Evolutionary conservation across 2,329 filamentous ascomycete species (phyloP), one percentile per base, ranked within the genome.

Genomic region (Trichoderma brevicompactum): DNA sequence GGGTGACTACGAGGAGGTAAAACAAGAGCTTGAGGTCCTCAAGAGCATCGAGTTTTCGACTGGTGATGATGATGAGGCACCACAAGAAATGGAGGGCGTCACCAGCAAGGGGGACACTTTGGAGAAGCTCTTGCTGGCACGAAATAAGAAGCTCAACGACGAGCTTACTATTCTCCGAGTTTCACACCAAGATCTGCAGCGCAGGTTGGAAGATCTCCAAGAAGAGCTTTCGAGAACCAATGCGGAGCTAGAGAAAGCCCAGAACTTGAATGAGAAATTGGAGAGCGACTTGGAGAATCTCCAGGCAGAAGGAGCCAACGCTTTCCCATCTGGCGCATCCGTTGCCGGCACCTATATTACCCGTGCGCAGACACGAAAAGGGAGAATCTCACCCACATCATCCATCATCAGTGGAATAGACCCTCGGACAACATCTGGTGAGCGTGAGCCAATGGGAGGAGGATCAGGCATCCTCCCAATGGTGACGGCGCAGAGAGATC

Each of bases 381-480:
- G 89, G 46, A 82, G 83, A 56, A 86, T 90, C 15, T 98, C 95
- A 2, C 96, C 95, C 0, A 98, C 95, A 1, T 98, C 94, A 4
- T 98, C 94, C 19, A 98, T 99, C 72, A 98, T 99, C 72, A 97
- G 94, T 67, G 95, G 95, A n/a, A 93, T 97, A 74, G 92, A 96
- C 73, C 89, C 91, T 23, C 84, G 87, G 49, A 81, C 66, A 15
- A 69, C 71, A 48, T 81, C 79, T 54, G 75, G 78, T 8, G 78
- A 82, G 44, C 80, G 83, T 15, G 91, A 92, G 53, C 82, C 89
- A 8, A 84, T 89, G 64, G 91, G 90, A 38, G 84, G 91, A 62
- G 92, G 92, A 2, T 92, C 92, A 0, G 92, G 94, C 12, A 97
- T 99, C 69, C 82, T 99, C 28, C 96, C 95, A 40, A 99, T 99